These are phyloP conservation scores for Komagataella populi DNA, from an alignment of 805 yeast genomes.

Conservation along the genomic window DNA sequence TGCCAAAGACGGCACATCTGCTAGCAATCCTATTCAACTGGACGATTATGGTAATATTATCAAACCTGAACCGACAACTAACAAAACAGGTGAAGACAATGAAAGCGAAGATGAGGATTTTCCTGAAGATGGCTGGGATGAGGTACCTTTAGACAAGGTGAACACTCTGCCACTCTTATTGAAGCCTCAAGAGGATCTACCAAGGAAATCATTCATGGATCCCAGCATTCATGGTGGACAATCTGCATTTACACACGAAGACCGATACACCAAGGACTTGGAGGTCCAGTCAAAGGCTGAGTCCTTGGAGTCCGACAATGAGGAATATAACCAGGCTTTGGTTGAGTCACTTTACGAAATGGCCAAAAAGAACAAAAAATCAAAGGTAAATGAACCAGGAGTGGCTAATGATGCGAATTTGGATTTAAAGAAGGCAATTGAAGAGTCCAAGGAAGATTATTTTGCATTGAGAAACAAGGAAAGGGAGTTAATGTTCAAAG, in stretches of 20 bases:
- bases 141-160: slow-evolving; percentile 35
- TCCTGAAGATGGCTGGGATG: slow-evolving; percentile 57
- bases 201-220: slow-evolving; percentile 1
- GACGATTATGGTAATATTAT: slow-evolving; percentile 17
- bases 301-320: slow-evolving; percentile 5
- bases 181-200: not conserved
- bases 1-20: slow-evolving; percentile 24
- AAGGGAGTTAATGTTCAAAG: slow-evolving; percentile 5
- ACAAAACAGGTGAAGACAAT: not conserved
- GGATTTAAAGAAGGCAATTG: slow-evolving; percentile 30
- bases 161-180: not conserved
- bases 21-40: slow-evolving; percentile 33
- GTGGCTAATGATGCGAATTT: slow-evolving; percentile 5
- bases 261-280: not conserved
- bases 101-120: slow-evolving; percentile 22
- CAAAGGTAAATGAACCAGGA: slow-evolving; percentile 1
- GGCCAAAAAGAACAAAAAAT: slow-evolving; percentile 12
- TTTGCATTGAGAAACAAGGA: slow-evolving; percentile 15
- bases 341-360: slow-evolving; percentile 18
- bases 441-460: slow-evolving; percentile 30
- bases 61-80: not conserved
- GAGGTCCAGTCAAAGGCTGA: not conserved
- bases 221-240: not conserved
- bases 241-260: not conserved
- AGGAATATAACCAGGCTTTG: slow-evolving; percentile 11